Conservation (phyloP, 306 rosid species). For the Arachis stenosperma region DNA sequence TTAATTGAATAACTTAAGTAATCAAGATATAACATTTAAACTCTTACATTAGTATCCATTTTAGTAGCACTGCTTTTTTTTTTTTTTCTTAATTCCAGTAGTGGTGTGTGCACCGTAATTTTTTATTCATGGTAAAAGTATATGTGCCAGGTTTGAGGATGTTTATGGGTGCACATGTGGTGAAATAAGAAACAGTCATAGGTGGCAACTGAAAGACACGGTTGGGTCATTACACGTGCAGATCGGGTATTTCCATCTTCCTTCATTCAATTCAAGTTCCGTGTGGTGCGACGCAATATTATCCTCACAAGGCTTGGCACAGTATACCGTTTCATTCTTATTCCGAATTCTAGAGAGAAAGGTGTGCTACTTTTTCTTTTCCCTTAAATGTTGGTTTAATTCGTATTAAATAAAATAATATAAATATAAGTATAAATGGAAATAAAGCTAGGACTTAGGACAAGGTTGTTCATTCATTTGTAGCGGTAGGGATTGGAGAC, state of each 20-base stretch:
- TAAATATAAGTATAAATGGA: too few species aligned
- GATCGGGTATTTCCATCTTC: background rate
- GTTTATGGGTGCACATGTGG: background rate
- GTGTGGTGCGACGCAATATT: conserved; percentile 3
- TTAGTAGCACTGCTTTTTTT: background rate
- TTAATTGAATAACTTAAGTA: too few species aligned
- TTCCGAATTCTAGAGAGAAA: background rate
- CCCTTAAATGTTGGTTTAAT: too few species aligned
- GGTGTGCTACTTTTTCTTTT: too few species aligned
- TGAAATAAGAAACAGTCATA: conserved; percentile 18
- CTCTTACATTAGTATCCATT: too few species aligned
- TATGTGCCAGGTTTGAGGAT: conserved; percentile 6
- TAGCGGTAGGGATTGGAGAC: too few species aligned
- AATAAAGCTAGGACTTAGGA: too few species aligned
- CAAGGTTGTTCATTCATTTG: too few species aligned
- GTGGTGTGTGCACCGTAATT: background rate
- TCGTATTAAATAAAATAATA: too few species aligned
- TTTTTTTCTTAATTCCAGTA: background rate
- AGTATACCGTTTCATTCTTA: background rate
- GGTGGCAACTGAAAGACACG: conserved; percentile 41
- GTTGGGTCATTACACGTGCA: conserved; percentile 17
- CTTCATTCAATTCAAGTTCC: background rate
- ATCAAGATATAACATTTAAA: too few species aligned
- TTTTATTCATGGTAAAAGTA: conserved; percentile 23
- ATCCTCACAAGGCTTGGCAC: background rate